Evolutionary conservation across 2,329 filamentous ascomycete genomes (phyloP).

Genomic region (Annulohypoxylon truncatum): DNA sequence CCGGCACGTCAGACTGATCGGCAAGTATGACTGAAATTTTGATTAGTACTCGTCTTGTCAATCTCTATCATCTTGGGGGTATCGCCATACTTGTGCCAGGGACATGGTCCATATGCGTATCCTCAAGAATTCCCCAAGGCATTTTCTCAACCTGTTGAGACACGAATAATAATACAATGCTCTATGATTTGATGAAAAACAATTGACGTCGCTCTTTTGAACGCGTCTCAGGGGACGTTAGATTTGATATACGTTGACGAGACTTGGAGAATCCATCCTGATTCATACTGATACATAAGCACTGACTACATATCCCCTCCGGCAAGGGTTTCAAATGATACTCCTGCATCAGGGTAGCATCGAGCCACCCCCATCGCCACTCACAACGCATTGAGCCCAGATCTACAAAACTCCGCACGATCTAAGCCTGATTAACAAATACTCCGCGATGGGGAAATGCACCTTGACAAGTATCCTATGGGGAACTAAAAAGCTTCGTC

Average conservation of each 20-base stretch:
- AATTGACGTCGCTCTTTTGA: not conserved
- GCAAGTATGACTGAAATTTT: constrained; percentile 55
- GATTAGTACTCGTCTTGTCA: constrained; percentile 28
- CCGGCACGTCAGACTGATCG: constrained; percentile 59
- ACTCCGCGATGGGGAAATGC: constrained; percentile 30
- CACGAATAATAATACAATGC: constrained; percentile 1
- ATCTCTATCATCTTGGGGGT: not conserved
- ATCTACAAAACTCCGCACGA: constrained; percentile 25
- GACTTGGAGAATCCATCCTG: constrained; percentile 23
- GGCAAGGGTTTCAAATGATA: constrained; percentile 21
- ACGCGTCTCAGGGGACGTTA: not conserved
- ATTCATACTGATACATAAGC: constrained; percentile 28
- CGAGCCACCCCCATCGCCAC: constrained; percentile 4
- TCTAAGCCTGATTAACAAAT: constrained; percentile 22
- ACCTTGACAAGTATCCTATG: not conserved
- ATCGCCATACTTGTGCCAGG: constrained; percentile 58
- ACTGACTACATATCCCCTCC: constrained; percentile 20
- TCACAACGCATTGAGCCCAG: constrained; percentile 6
- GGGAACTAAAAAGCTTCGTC: constrained; percentile 8
- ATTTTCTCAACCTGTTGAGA: constrained; percentile 46
- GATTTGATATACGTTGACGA: constrained; percentile 16
- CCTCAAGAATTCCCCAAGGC: constrained; percentile 62
- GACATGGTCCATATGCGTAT: constrained; percentile 57
- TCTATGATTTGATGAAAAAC: not conserved
- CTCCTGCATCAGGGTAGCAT: constrained; percentile 29